Base-by-base conservation (phyloP, 2,329 filamentous ascomycete genomes). In the Elsinoe arachidis region DNA sequence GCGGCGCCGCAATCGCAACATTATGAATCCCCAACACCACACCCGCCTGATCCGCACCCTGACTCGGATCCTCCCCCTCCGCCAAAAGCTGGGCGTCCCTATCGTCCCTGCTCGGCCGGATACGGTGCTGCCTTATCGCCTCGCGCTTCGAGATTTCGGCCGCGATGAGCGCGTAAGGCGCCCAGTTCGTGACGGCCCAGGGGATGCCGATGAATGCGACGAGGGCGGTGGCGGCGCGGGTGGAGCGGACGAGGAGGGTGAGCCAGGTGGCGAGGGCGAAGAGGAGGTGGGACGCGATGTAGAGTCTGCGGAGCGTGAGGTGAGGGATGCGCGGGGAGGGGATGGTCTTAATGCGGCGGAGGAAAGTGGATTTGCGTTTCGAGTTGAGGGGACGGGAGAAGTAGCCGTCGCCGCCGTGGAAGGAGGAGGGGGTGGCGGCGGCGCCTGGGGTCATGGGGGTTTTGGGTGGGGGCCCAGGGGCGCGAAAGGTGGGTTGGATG, bases 1-100 rank as follows among this genome's bases (percentile, higher is more conserved):
- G 92, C 1, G 92, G 92, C 4, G 90, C 85, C 0, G 91, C 90
- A 63, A 97, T 88, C 14, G 91, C 86, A 74, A 97, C 92, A 70
- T 97, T 97, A 76, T 97, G 92, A 56, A 97, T 90, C 7, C 92
- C 92, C 1, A 97, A 80, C 44, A 97, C 90, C 39, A 96, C 87
- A 41, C 92, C 90, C 3, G 90, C 89, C 68, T 93, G 87, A 65
- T 91, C 87, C 1, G 82, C 77, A 10, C 64, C 66, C 38, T 82
- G 78, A 23, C 82, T 78, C 2, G 80, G 78, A n/a, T 79, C 78
- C 47, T 80, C 74, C 14, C 72, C 72, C 10, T 68, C 59, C 3
- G 73, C 72, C 12, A 77, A 65, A 30, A 73, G 62, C 43, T 70
- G 67, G 7, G 69, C 71, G 26, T 74, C 72, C n/a, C 66, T 64